Percentiles rank a stretch among this genome's conserved stretches.
These are phyloP conservation scores for Fallopia convolvulus DNA, from an alignment of 148 eudicot genomes.

Conservation along the genomic window DNA sequence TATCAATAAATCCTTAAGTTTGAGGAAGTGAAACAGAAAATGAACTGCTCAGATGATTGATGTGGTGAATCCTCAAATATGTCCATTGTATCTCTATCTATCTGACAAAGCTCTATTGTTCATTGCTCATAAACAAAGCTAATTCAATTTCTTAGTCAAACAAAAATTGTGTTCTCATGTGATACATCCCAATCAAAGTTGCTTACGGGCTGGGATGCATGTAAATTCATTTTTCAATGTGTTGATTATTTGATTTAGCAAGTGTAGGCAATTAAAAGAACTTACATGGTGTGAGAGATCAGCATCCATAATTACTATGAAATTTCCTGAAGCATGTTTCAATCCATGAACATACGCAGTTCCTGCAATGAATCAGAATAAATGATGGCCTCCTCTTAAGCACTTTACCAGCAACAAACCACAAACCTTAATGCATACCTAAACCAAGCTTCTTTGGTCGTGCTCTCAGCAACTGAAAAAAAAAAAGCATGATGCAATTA, in stretches of 20 bases:
- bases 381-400: neutral
- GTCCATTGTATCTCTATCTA: neutral
- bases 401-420: slow-evolving; percentile 12
- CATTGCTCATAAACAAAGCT: neutral
- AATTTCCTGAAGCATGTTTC: slow-evolving; percentile 69
- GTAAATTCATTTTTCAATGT: neutral
- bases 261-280: neutral
- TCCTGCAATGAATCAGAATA: slow-evolving; percentile 29
- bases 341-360: slow-evolving; percentile 71
- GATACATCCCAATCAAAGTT: slow-evolving; percentile 5
- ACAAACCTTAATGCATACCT: slow-evolving; percentile 39
- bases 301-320: slow-evolving; percentile 76
- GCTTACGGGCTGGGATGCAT: neutral
- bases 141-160: neutral
- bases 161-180: neutral
- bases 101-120: neutral
- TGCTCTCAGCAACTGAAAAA: slow-evolving; percentile 71
- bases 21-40: neutral
- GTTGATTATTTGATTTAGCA: neutral
- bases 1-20: neutral
- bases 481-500: neutral
- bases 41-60: neutral
- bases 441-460: slow-evolving; percentile 92
- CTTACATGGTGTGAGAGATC: slow-evolving; percentile 84
- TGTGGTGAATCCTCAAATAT: neutral